Evolutionary conservation across 768 basidiomycete species (phyloP).

Genomic region (Macrocybe gigantea): DNA sequence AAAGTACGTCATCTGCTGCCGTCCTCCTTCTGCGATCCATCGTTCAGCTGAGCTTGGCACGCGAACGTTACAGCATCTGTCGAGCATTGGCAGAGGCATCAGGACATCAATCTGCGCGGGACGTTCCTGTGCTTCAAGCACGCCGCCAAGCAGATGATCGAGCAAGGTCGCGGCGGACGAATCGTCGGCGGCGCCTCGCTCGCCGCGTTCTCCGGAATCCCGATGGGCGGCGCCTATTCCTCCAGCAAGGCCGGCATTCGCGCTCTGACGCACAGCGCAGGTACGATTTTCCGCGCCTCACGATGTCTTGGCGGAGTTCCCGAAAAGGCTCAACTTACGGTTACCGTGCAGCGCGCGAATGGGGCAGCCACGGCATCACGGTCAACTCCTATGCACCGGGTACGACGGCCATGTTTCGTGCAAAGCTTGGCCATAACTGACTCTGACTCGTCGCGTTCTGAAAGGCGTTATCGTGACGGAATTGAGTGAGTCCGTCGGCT

Average conservation of each 20-base stretch:
- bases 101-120: slow-evolving; percentile 34
- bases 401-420: background rate
- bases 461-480: no score
- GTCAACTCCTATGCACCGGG: slow-evolving; percentile 26
- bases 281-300: slow-evolving; percentile 5
- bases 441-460: no score
- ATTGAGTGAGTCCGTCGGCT: no score
- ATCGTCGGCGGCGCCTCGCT: slow-evolving; percentile 23
- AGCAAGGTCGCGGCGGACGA: slow-evolving; percentile 31
- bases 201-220: background rate
- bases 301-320: no score
- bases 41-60: no score
- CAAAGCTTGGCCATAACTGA: no score
- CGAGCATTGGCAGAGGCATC: slow-evolving; percentile 23
- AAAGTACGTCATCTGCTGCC: slow-evolving; percentile 12
- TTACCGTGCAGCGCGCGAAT: slow-evolving; percentile 13
- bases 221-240: slow-evolving; percentile 18
- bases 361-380: slow-evolving; percentile 19
- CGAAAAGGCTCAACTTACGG: background rate
- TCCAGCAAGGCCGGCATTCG: slow-evolving; percentile 34
- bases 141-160: slow-evolving; percentile 36
- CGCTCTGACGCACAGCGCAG: slow-evolving; percentile 24
- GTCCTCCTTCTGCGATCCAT: no score
- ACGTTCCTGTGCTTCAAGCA: slow-evolving; percentile 34
- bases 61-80: slow-evolving; percentile 15